phyloP scores from a whole-genome alignment of 148 eudicot genomes.

The Nepenthes gracilis region DNA sequence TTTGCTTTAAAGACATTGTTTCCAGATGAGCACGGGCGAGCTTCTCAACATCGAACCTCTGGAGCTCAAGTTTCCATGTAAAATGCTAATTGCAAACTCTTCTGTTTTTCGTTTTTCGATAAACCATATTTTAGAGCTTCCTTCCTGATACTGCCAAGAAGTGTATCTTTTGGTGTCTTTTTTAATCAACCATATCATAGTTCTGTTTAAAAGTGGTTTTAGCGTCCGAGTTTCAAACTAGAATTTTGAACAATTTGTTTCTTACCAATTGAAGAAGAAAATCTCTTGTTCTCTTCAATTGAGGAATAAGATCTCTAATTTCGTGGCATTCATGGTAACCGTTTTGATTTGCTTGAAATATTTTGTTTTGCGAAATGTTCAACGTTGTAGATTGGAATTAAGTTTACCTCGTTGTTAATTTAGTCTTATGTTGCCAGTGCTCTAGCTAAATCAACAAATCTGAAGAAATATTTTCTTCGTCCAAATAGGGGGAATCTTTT shows the following conservation, averaged over 20 bases:
- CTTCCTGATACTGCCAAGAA: too few species aligned
- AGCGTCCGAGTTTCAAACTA: too few species aligned
- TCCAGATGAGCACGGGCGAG: constrained; percentile 59
- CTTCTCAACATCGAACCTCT: constrained; percentile 74
- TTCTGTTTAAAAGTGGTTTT: too few species aligned
- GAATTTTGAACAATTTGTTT: too few species aligned
- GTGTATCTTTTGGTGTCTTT: too few species aligned
- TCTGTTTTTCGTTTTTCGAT: too few species aligned
- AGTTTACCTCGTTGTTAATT: background rate
- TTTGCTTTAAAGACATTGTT: background rate
- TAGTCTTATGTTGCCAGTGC: constrained; percentile 4
- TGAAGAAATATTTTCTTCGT: constrained; percentile 79
- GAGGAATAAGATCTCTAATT: constrained; percentile 50
- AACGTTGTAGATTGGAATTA: background rate
- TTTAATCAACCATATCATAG: too few species aligned
- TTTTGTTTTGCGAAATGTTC: background rate
- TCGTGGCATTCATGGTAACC: constrained; percentile 85
- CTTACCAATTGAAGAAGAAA: constrained; percentile 67
- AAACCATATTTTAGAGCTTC: too few species aligned
- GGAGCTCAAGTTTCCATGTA: constrained; percentile 76
- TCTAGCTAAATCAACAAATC: constrained; percentile 77
- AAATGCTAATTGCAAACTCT: background rate
- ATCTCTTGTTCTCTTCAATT: constrained; percentile 66
- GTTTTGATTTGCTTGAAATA: background rate
- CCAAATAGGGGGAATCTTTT: constrained; percentile 63